Percentiles rank a stretch among this genome's conserved stretches.
Evolutionary conservation across 2,329 filamentous ascomycete species (phyloP).

Genomic region (Cladosporium velox): DNA sequence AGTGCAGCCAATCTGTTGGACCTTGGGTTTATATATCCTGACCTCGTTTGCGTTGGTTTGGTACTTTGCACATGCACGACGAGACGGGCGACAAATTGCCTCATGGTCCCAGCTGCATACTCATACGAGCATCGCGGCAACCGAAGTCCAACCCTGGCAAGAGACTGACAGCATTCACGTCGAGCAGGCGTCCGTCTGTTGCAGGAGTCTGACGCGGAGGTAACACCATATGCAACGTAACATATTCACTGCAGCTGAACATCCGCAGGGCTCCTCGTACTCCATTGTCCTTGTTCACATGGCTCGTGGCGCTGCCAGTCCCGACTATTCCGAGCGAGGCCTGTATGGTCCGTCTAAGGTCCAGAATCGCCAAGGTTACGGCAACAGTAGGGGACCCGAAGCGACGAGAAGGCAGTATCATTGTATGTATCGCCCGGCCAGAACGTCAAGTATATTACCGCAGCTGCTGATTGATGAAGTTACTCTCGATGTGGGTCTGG

Average conservation of each 20-base stretch:
- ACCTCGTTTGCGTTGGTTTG: background rate
- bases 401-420: background rate
- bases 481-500: background rate
- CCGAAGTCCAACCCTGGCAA: background rate
- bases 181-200: background rate
- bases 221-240: background rate
- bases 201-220: background rate
- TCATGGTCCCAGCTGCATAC: background rate
- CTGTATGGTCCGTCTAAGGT: background rate
- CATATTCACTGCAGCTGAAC: background rate
- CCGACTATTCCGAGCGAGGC: background rate
- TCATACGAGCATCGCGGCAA: background rate
- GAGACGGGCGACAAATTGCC: background rate
- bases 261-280: background rate
- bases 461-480: background rate
- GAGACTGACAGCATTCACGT: background rate
- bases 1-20: background rate
- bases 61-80: background rate
- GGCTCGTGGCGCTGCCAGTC: background rate
- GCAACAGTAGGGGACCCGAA: background rate
- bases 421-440: background rate
- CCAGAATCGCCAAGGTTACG: background rate
- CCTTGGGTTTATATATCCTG: background rate
- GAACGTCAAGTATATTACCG: background rate
- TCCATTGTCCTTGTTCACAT: background rate